Percentiles rank a stretch among this genome's conserved stretches.
Evolutionary conservation across 2,329 filamentous ascomycete genomes (phyloP).

Genomic region (Rhexocercosporidium sp.): DNA sequence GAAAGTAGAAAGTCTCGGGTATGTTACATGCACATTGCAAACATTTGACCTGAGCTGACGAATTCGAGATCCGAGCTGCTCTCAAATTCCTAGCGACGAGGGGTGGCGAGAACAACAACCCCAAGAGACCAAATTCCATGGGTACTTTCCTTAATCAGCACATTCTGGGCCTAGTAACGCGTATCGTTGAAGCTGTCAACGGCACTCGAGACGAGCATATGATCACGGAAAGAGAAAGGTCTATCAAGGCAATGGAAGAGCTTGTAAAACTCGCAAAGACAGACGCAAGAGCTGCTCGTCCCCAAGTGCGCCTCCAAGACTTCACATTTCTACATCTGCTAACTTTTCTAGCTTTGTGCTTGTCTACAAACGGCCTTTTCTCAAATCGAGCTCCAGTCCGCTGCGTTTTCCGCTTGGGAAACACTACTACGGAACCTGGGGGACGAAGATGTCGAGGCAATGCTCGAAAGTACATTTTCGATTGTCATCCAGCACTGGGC

Average conservation of each 20-base stretch:
- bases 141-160: constrained; percentile 81
- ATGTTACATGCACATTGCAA: constrained; percentile 39
- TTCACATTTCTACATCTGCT: background rate
- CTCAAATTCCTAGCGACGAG: constrained; percentile 49
- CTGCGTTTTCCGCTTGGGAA: constrained; percentile 84
- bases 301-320: constrained; percentile 71
- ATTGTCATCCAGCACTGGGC: constrained; percentile 84
- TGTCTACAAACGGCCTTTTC: constrained; percentile 85
- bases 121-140: constrained; percentile 61
- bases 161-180: constrained; percentile 84
- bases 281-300: constrained; percentile 78
- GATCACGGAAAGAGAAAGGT: constrained; percentile 73
- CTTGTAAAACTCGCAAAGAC: constrained; percentile 79
- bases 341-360: constrained; percentile 73
- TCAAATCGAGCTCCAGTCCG: constrained; percentile 73
- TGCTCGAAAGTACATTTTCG: constrained; percentile 89
- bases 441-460: constrained; percentile 76
- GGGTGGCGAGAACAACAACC: constrained; percentile 33
- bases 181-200: constrained; percentile 80
- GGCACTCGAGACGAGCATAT: constrained; percentile 62
- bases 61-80: constrained; percentile 38
- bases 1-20: constrained; percentile 63
- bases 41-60: constrained; percentile 18
- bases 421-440: constrained; percentile 76
- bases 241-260: constrained; percentile 83